A percentile compares a stretch with the other conserved stretches of the same genome.
These are phyloP conservation scores for Purshia tridentata DNA, from an alignment of 306 rosid species.

Conservation along the genomic window DNA sequence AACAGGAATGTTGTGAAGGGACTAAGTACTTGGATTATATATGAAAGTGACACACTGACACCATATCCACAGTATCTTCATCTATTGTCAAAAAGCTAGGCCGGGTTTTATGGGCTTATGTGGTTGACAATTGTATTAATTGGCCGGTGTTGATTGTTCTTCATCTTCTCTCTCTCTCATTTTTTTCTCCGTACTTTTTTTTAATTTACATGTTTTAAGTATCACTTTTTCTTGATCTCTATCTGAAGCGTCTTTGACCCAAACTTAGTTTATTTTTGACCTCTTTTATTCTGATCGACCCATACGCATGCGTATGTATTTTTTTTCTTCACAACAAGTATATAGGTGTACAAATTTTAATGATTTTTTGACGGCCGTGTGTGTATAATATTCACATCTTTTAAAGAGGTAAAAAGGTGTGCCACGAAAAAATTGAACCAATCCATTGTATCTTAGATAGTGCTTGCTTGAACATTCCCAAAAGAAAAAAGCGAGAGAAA, in stretches of 20 bases:
- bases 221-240: conserved; percentile 28
- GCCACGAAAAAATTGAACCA: conserved; percentile 32
- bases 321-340: conserved; percentile 43
- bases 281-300: neutral
- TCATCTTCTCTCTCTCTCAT: neutral
- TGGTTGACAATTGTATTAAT: conserved; percentile 47
- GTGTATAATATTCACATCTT: neutral
- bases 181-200: neutral
- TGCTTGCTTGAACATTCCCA: neutral
- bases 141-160: conserved; percentile 41
- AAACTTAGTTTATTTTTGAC: conserved; percentile 58
- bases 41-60: conserved; percentile 41
- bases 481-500: neutral
- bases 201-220: neutral
- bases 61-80: conserved; percentile 40
- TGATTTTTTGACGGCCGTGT: conserved; percentile 19
- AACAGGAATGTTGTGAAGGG: too few relatives aligned
- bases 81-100: conserved; percentile 52
- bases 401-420: conserved; percentile 17
- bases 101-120: conserved; percentile 56
- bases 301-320: conserved; percentile 49
- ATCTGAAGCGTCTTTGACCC: conserved; percentile 77
- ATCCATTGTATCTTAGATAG: conserved; percentile 42
- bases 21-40: neutral
- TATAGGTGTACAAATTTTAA: conserved; percentile 41